A percentile compares a stretch with the other conserved stretches of the same genome.
Conservation (phyloP, 768 basidiomycete genomes). For the Xerocomellus intermedius region DNA sequence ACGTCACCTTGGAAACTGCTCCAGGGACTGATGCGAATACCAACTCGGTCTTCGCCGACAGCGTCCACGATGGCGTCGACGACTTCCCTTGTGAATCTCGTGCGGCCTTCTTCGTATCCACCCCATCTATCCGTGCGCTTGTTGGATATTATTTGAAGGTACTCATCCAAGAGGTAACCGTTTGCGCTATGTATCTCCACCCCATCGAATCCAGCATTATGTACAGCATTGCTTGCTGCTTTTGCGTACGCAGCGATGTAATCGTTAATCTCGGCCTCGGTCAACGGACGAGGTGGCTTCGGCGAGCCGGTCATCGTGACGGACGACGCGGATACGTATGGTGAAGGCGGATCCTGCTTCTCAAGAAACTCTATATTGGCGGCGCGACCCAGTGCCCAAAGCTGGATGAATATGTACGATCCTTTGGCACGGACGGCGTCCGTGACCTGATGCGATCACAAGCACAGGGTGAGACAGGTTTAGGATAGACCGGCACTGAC, state of each 20-base stretch:
- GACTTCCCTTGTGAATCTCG: conserved; percentile 55
- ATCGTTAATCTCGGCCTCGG: conserved; percentile 32
- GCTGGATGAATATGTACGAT: conserved; percentile 45
- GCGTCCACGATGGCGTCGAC: conserved; percentile 48
- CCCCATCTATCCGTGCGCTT: conserved; percentile 64
- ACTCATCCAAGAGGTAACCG: conserved; percentile 56
- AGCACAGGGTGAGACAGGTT: neutral
- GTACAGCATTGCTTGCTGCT: conserved; percentile 37
- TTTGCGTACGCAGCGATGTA: conserved; percentile 29
- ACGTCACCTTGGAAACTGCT: conserved; percentile 37
- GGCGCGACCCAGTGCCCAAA: conserved; percentile 57
- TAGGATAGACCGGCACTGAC: too few relatives aligned
- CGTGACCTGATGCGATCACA: conserved; percentile 39
- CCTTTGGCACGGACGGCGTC: conserved; percentile 55
- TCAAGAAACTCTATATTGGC: conserved; percentile 35
- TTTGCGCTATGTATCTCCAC: conserved; percentile 45
- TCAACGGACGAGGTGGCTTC: conserved; percentile 17
- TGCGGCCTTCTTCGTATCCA: conserved; percentile 59
- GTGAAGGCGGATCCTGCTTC: conserved; percentile 28
- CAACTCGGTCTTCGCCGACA: conserved; percentile 54
- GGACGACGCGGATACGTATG: conserved; percentile 35
- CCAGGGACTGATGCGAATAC: conserved; percentile 60
- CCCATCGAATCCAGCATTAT: conserved; percentile 45
- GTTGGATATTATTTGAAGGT: conserved; percentile 57
- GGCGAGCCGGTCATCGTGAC: conserved; percentile 21